Percentiles rank a stretch among this genome's conserved stretches.
Evolutionary conservation across 2,329 filamentous ascomycete species (phyloP).

Genomic region (Aspergillus tanneri): DNA sequence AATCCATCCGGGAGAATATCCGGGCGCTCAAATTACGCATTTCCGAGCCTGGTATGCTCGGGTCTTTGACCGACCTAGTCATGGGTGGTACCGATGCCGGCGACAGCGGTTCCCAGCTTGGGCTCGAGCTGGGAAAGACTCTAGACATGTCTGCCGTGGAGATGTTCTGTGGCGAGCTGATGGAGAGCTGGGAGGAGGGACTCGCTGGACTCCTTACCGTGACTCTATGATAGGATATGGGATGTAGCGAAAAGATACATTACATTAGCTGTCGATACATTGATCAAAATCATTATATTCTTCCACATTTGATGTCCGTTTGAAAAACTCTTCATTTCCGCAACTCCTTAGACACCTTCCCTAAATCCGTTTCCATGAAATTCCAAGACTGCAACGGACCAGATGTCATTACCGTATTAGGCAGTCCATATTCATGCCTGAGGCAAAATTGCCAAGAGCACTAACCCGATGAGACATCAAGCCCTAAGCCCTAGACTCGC

Average conservation of each 20-base stretch:
- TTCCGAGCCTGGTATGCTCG: constrained; percentile 43
- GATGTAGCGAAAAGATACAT: neutral
- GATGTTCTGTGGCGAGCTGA: constrained; percentile 45
- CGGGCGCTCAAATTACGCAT: constrained; percentile 39
- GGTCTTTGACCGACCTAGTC: constrained; percentile 42
- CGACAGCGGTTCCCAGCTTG: constrained; percentile 28
- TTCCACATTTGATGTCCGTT: neutral
- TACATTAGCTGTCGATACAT: neutral
- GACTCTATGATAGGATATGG: constrained; percentile 24
- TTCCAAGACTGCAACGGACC: no score
- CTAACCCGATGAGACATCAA: no score
- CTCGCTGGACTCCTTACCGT: constrained; percentile 41
- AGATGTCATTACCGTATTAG: no score
- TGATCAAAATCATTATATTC: neutral
- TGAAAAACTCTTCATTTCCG: no score
- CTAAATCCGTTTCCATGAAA: no score
- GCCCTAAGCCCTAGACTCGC: constrained; percentile 45
- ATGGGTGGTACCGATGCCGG: constrained; percentile 26
- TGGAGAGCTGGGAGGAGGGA: constrained; percentile 50
- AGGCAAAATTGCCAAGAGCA: constrained; percentile 5
- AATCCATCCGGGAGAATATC: constrained; percentile 37
- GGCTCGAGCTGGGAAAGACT: constrained; percentile 34
- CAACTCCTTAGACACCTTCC: no score
- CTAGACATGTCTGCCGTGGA: constrained; percentile 42
- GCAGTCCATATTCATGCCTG: no score